A percentile compares a stretch with the other conserved stretches of the same genome.
Evolutionary conservation across 257 asterid species (phyloP).

Genomic region (Dorcoceras hygrometricum): DNA sequence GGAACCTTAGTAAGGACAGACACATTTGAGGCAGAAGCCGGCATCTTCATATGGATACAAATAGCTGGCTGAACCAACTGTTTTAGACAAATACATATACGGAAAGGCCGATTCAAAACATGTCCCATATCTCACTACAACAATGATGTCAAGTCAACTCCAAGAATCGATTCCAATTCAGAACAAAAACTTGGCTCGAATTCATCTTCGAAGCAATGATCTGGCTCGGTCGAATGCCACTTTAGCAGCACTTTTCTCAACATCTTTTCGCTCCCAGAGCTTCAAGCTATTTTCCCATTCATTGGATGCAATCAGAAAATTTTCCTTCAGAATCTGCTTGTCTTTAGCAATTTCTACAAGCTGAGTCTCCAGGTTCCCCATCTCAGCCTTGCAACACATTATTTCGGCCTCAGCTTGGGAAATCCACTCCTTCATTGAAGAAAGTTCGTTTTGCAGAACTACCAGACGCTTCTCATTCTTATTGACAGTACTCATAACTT

Average conservation of each 20-base stretch:
- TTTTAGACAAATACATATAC: no score
- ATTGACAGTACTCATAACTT: conserved; percentile 13
- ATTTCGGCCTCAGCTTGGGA: conserved; percentile 31
- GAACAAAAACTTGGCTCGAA: not conserved
- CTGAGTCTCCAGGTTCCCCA: conserved; percentile 21
- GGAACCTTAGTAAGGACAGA: no score
- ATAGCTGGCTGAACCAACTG: not conserved
- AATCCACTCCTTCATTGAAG: conserved; percentile 35
- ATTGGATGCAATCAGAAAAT: conserved; percentile 18
- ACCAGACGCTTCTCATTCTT: conserved; percentile 17
- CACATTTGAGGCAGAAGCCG: no score
- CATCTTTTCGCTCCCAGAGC: conserved; percentile 32
- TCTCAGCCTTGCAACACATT: conserved; percentile 31
- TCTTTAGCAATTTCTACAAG: conserved; percentile 22
- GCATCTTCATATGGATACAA: not conserved
- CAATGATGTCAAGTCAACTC: no score
- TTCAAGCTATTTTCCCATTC: conserved; percentile 35
- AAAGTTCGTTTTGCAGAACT: conserved; percentile 25
- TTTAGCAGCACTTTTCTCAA: conserved; percentile 36
- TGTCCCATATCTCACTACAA: not conserved
- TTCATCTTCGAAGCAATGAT: conserved; percentile 32
- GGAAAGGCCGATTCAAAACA: not conserved
- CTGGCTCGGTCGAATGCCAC: conserved; percentile 41
- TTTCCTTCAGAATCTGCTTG: conserved; percentile 33
- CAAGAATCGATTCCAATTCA: not conserved